Conservation (phyloP, 495 filamentous ascomycete species). For the Barbatosphaeria neglecta region DNA sequence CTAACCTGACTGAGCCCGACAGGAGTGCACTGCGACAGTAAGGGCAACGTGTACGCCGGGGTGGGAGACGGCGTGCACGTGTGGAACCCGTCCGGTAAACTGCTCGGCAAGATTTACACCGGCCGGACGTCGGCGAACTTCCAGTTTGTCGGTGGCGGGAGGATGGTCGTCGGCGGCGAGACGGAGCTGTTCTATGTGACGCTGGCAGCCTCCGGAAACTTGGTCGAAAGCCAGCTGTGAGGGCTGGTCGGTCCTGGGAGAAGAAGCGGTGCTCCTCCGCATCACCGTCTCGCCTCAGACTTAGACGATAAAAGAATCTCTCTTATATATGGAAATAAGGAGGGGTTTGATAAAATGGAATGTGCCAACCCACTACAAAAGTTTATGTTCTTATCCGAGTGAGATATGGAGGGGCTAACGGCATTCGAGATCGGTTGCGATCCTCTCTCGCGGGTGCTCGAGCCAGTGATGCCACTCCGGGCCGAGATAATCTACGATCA, state of each 20-base stretch:
- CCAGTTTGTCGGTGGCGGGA: conserved; percentile 42
- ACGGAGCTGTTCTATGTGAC: conserved; percentile 40
- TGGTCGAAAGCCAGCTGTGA: too few species aligned
- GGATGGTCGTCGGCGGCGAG: conserved; percentile 39
- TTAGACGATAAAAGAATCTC: too few species aligned
- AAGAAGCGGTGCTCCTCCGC: too few species aligned
- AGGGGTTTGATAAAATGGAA: too few species aligned
- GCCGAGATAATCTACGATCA: conserved; percentile 22
- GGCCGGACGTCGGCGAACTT: conserved; percentile 39
- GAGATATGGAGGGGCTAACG: too few species aligned
- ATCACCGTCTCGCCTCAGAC: too few species aligned
- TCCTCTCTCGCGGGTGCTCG: background rate
- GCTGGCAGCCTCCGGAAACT: conserved; percentile 30
- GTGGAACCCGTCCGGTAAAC: conserved; percentile 42
- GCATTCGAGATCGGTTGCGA: background rate
- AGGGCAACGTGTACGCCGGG: conserved; percentile 49
- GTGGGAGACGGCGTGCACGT: conserved; percentile 53
- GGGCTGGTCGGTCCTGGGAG: too few species aligned
- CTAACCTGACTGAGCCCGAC: background rate
- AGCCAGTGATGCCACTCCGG: conserved; percentile 18
- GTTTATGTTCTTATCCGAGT: too few species aligned
- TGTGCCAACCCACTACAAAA: too few species aligned
- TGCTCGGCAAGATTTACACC: conserved; percentile 47
- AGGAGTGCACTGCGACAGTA: conserved; percentile 44
- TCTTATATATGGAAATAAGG: too few species aligned